Evolutionary conservation across 225 moss, liverwort and hornwort species (phyloP), one percentile per base, ranked within the genome.

Genomic region (Physcomitrium patens): DNA sequence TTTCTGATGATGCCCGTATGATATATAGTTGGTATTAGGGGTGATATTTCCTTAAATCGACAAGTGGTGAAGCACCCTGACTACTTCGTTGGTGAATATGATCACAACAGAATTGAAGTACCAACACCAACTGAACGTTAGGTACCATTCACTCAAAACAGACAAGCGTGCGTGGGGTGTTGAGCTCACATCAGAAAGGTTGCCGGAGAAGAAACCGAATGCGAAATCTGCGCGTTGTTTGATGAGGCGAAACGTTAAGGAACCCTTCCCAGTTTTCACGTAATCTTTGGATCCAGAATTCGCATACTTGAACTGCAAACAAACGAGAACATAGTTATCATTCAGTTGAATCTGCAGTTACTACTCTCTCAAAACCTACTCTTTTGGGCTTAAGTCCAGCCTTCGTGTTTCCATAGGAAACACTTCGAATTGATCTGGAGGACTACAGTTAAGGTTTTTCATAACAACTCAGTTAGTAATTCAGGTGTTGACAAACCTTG

Each of bases 151-250:
- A 37, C 31, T 4, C 31, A 37, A 37, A 37, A 37, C 31, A 4
- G 4, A 37, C 7, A 7, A 37, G 31, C 31, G 20, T 47, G 18
- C 23, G 60, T 31, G 14, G 24, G 45, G 18, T 47, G 17, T 15
- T 12, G 26, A 56, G 42, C 50, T 84, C 72, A 90, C 92, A 5
- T 84, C 9, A 37, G 70, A 67, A 16, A 86, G 62, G 67, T 80
- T 86, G 42, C 92, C 90, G 0, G 87, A 80, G 78, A 92, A 92
- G 50, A 84, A 82, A 24, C 86, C 92, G 49, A 92, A 90, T 18
- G 84, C 82, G 67, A 82, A 88, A 76, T 92, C 76, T n/a, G 74
- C 60, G 5, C 92, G 82, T 78, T 92, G 92, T 23, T 92, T 92
- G 77, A 92, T 81, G 63, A 92, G 68, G 53, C 84, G 81, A 63